A percentile compares a stretch with the other conserved stretches of the same genome.
Conservation (phyloP, 345 rosid genomes). For the Nephelium lappaceum region DNA sequence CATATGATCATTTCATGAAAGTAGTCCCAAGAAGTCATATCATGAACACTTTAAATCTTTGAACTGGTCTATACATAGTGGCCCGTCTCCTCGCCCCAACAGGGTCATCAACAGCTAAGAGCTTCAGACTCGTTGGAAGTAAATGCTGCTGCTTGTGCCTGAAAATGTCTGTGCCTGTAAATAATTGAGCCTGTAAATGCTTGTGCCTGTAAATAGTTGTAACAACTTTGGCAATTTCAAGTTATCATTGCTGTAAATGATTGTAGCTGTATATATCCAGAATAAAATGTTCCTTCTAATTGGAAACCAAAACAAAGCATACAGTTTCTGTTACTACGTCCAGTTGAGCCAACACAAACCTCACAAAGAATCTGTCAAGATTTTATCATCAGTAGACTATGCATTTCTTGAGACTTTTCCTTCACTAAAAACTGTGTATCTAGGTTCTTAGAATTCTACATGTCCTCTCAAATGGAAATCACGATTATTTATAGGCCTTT, state of each 20-base stretch:
- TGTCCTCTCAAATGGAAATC: too few species aligned
- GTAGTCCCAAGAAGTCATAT: too few species aligned
- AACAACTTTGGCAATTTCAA: too few species aligned
- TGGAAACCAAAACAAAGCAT: background rate
- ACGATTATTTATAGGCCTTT: too few species aligned
- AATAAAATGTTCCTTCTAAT: background rate
- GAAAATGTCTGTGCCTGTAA: background rate
- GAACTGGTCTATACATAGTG: too few species aligned
- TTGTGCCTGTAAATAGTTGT: too few species aligned
- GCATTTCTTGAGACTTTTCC: background rate
- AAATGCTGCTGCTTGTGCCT: background rate
- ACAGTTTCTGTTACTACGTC: background rate
- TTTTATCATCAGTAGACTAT: background rate
- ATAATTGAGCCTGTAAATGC: too few species aligned
- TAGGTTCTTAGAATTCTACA: too few species aligned
- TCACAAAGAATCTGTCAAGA: background rate
- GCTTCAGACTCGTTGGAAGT: slow-evolving; percentile 28
- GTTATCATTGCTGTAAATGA: background rate
- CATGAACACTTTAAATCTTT: too few species aligned
- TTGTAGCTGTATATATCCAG: background rate
- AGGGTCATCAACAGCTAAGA: slow-evolving; percentile 21
- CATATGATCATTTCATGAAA: too few species aligned
- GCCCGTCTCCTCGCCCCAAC: background rate
- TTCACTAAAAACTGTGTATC: background rate
- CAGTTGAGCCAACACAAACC: background rate